A percentile compares a stretch with the other conserved stretches of the same genome.
Conservation (phyloP, 1,284 basidiomycete genomes). For the Puccinia hordei region DNA sequence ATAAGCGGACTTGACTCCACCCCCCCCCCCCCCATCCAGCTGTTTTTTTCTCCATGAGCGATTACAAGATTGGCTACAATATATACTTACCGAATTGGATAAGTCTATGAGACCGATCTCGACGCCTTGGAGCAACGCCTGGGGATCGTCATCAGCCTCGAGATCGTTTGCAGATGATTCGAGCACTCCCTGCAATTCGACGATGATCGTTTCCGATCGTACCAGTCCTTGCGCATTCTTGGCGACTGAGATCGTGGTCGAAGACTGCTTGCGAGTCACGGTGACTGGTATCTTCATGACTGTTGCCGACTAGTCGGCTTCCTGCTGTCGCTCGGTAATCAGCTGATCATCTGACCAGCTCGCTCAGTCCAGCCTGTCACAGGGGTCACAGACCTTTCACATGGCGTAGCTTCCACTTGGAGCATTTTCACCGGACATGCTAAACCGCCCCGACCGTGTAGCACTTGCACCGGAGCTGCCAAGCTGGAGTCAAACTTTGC, state of each 20-base stretch:
- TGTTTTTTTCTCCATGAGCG: background rate
- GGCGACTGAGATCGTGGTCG: background rate
- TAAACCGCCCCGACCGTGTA: too few species aligned
- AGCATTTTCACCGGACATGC: too few species aligned
- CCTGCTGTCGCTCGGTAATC: too few species aligned
- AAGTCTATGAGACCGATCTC: slow-evolving; percentile 40
- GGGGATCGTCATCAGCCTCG: background rate
- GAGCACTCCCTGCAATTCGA: slow-evolving; percentile 49
- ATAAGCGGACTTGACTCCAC: too few species aligned
- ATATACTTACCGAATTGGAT: slow-evolving; percentile 19
- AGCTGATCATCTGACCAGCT: too few species aligned
- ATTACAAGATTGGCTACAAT: background rate
- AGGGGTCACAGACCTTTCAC: too few species aligned
- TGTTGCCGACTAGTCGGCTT: too few species aligned
- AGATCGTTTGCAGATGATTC: slow-evolving; percentile 21
- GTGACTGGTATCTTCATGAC: slow-evolving; percentile 32
- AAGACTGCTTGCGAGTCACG: background rate
- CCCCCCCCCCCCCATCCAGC: too few species aligned
- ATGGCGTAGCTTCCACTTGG: too few species aligned
- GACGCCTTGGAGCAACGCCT: slow-evolving; percentile 1
- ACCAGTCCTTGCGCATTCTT: slow-evolving; percentile 8
- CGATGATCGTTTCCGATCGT: slow-evolving; percentile 38
- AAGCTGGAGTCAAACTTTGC: too few species aligned
- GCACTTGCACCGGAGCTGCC: too few species aligned
- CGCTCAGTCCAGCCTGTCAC: too few species aligned